phyloP scores from a whole-genome alignment of 2,329 filamentous ascomycete genomes.

The Cadophora sp. region DNA sequence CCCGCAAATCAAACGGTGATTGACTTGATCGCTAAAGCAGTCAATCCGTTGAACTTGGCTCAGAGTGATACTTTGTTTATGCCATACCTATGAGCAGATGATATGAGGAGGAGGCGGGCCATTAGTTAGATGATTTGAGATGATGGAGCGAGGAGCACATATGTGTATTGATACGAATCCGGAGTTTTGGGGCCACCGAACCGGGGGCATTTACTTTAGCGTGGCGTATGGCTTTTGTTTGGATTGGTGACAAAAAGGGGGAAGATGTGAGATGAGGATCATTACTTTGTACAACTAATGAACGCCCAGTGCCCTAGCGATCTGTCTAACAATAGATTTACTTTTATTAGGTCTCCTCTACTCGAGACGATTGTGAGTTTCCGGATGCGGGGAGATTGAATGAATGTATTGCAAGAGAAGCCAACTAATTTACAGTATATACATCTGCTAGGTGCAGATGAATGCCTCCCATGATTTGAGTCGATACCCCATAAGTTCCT shows the following conservation, averaged over 20 bases:
- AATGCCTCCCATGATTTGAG: not conserved
- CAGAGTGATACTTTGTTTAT: conserved; percentile 96
- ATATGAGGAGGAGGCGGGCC: not conserved
- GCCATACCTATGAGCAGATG: conserved; percentile 71
- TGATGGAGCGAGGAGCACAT: not conserved
- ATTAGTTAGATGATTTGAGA: not conserved
- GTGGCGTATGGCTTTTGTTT: conserved; percentile 29
- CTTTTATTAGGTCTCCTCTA: not conserved
- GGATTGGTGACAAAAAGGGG: conserved; percentile 1
- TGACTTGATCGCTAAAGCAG: conserved; percentile 89
- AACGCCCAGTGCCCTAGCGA: not conserved
- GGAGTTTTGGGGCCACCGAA: conserved; percentile 19
- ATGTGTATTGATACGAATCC: not conserved
- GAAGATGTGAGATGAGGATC: not conserved
- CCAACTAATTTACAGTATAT: conserved; percentile 3
- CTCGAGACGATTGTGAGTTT: not conserved
- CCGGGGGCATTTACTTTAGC: conserved; percentile 31
- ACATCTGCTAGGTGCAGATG: not conserved
- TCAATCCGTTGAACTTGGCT: conserved; percentile 88
- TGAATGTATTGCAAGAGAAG: not conserved
- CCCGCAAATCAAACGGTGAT: conserved; percentile 98
- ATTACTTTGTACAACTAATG: not conserved
- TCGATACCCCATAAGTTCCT: not conserved
- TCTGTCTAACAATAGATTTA: not conserved
- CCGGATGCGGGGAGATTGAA: not conserved